Conservation (phyloP, 1,284 basidiomycete genomes). For the Pyrrhoderma noxium region DNA sequence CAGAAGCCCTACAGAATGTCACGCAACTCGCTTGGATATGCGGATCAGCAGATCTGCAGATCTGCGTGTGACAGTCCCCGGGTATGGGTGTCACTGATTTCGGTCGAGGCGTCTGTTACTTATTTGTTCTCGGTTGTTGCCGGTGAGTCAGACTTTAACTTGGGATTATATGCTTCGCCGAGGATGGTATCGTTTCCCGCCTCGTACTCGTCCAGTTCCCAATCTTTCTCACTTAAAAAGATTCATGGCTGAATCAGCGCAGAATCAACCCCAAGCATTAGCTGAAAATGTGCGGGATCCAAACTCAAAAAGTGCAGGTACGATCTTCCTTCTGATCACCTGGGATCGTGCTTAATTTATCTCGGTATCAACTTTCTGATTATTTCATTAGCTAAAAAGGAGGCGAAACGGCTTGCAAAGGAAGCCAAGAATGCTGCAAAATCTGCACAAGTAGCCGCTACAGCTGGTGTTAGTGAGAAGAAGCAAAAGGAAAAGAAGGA, state of each 20-base stretch:
- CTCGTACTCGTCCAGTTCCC: background rate
- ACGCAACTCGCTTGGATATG: too few species aligned
- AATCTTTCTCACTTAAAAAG: background rate
- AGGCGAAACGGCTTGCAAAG: constrained; percentile 63
- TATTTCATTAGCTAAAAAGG: constrained; percentile 54
- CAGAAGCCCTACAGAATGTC: too few species aligned
- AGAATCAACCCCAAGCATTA: background rate
- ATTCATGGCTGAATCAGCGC: constrained; percentile 16
- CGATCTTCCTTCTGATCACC: constrained; percentile 3
- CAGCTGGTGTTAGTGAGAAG: constrained; percentile 45
- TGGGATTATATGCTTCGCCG: constrained; percentile 15
- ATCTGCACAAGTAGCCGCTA: constrained; percentile 44
- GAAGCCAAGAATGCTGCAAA: constrained; percentile 80
- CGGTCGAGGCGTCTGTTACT: too few species aligned
- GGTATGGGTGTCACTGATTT: too few species aligned
- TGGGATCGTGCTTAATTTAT: background rate
- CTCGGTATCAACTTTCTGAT: too few species aligned
- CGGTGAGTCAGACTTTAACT: too few species aligned
- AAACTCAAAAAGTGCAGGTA: constrained; percentile 31
- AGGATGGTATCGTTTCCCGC: constrained; percentile 6
- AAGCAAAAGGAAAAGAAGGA: constrained; percentile 73
- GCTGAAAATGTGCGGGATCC: constrained; percentile 22
- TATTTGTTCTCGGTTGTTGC: too few species aligned
- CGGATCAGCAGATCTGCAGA: too few species aligned
- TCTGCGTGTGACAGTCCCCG: too few species aligned